Percentiles rank a stretch among this genome's conserved stretches.
Conservation (phyloP, 768 basidiomycete species). For the Agrocybe praecox region DNA sequence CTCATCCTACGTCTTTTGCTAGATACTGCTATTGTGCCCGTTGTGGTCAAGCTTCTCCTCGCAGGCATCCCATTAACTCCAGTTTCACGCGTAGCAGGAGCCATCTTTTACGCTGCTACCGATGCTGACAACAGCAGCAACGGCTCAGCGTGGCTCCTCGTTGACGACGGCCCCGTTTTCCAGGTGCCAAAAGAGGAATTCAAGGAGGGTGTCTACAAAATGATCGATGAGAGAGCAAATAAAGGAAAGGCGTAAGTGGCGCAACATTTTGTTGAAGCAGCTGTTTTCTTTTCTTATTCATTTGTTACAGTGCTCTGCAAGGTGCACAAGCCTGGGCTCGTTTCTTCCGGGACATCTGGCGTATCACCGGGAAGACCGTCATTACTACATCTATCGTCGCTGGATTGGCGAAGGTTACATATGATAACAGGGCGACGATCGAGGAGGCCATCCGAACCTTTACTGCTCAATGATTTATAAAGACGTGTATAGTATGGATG, state of each 20-base stretch:
- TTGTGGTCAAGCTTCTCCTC: slow-evolving; percentile 40
- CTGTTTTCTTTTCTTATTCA: background rate
- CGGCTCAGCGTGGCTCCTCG: slow-evolving; percentile 48
- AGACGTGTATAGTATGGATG: no score
- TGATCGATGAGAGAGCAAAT: slow-evolving; percentile 49
- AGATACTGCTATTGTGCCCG: slow-evolving; percentile 51
- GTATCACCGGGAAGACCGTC: slow-evolving; percentile 28
- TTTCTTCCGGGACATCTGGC: slow-evolving; percentile 29
- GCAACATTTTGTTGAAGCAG: background rate
- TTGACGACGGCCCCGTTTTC: slow-evolving; percentile 53
- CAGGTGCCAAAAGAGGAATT: slow-evolving; percentile 48
- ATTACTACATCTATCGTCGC: slow-evolving; percentile 20
- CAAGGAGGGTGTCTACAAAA: slow-evolving; percentile 51
- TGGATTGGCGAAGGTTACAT: slow-evolving; percentile 27
- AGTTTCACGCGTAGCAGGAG: slow-evolving; percentile 48
- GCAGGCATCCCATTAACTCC: slow-evolving; percentile 53
- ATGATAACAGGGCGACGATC: slow-evolving; percentile 27
- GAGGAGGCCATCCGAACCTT: slow-evolving; percentile 10
- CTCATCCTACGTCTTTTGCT: background rate
- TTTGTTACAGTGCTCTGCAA: slow-evolving; percentile 19
- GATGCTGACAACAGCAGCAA: slow-evolving; percentile 44
- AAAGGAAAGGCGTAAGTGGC: slow-evolving; percentile 28
- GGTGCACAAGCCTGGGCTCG: slow-evolving; percentile 29
- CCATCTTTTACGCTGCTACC: slow-evolving; percentile 54
- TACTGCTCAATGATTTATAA: background rate